Percentiles rank a stretch among this genome's conserved stretches.
Evolutionary conservation across 2,329 filamentous ascomycete species (phyloP).

Genomic region (Sarocladium oryzae): DNA sequence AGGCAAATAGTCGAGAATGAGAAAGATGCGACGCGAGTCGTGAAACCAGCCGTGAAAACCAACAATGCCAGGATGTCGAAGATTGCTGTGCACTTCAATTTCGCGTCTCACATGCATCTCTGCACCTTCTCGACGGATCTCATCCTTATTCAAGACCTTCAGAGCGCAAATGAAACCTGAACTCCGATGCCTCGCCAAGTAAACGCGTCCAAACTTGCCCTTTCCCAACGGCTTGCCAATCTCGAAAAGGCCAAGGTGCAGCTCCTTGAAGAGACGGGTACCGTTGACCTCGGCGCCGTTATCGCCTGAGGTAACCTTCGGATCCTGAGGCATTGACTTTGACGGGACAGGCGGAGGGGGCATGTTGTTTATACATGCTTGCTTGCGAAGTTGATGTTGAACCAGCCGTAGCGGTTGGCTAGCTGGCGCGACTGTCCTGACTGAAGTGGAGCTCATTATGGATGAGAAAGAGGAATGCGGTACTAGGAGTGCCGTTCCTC

Average conservation of each 20-base stretch:
- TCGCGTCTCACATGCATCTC: constrained; percentile 83
- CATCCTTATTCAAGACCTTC: constrained; percentile 79
- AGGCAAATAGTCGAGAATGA: constrained; percentile 80
- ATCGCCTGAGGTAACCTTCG: no score
- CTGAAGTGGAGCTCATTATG: no score
- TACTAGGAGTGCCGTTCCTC: no score
- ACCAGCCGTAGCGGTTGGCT: no score
- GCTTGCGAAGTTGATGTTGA: no score
- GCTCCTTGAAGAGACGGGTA: constrained; percentile 41
- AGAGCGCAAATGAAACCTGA: constrained; percentile 78
- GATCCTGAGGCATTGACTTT: no score
- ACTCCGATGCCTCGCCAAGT: constrained; percentile 71
- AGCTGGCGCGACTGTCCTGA: no score
- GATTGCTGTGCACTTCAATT: constrained; percentile 82
- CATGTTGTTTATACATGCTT: no score
- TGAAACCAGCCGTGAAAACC: constrained; percentile 57
- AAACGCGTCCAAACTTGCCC: constrained; percentile 82
- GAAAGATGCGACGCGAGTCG: constrained; percentile 52
- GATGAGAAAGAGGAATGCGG: no score
- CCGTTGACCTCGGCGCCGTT: no score
- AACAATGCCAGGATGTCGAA: constrained; percentile 78
- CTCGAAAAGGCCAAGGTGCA: constrained; percentile 68
- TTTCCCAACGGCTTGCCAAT: constrained; percentile 81
- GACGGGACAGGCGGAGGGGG: no score
- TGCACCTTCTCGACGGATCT: constrained; percentile 66